phyloP scores from a whole-genome alignment of 1,284 basidiomycete species.

The Cutaneotrichosporon sp. region DNA sequence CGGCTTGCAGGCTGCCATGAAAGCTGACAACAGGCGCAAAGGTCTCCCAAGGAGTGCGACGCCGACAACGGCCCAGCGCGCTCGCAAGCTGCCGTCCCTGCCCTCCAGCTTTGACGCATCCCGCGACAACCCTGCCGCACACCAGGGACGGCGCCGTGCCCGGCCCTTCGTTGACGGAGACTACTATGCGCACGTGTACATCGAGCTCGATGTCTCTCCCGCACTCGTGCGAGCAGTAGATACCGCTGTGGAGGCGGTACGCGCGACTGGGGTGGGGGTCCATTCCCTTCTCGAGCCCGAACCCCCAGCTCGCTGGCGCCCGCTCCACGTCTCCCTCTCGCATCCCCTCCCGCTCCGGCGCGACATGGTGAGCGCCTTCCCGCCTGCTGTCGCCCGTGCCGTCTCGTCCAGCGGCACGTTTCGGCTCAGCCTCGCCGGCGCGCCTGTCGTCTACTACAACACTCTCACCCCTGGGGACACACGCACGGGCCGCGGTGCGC shows the following conservation, averaged over 20 bases:
- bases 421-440: slow-evolving; percentile 23
- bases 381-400: not conserved
- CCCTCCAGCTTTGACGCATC: slow-evolving; percentile 1
- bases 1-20: too few relatives aligned
- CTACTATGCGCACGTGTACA: slow-evolving; percentile 44
- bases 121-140: slow-evolving; percentile 35
- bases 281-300: slow-evolving; percentile 23
- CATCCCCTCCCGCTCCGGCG: slow-evolving; percentile 44
- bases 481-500: not conserved
- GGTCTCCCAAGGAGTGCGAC: not conserved
- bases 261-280: slow-evolving; percentile 9
- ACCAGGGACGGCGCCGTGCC: slow-evolving; percentile 42
- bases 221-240: slow-evolving; percentile 18
- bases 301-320: too few relatives aligned
- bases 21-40: slow-evolving; percentile 1
- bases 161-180: slow-evolving; percentile 47
- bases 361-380: not conserved
- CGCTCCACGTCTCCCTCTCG: slow-evolving; percentile 44
- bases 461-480: too few relatives aligned
- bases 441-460: slow-evolving; percentile 32
- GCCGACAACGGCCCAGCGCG: not conserved
- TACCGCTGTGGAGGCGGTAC: slow-evolving; percentile 1
- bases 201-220: slow-evolving; percentile 28
- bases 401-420: slow-evolving; percentile 10
- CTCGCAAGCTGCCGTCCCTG: slow-evolving; percentile 8